These are phyloP conservation scores for Jaminaea rosea DNA, from an alignment of 1,284 basidiomycete species.

Conservation along the genomic window DNA sequence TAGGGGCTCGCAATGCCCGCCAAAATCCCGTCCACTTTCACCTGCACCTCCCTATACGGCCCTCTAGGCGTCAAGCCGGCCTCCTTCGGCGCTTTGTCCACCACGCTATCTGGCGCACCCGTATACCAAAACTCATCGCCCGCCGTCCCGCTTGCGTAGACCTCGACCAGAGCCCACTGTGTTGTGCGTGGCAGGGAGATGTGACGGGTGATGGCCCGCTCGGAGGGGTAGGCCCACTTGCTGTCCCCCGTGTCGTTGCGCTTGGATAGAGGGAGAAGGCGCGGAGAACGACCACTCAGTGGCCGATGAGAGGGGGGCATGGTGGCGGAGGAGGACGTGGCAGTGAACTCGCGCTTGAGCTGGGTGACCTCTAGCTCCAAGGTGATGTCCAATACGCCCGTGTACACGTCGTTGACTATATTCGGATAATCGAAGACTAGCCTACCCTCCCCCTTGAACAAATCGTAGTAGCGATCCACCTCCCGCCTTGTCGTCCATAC, in stretches of 20 bases:
- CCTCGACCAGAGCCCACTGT: slow-evolving; percentile 20
- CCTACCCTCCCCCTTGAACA: slow-evolving; percentile 13
- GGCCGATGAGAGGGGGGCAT: too few relatives aligned
- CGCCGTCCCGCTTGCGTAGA: slow-evolving; percentile 24
- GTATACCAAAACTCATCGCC: slow-evolving; percentile 55
- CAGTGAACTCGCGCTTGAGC: not conserved
- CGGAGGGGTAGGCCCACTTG: slow-evolving; percentile 1
- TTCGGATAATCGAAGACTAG: slow-evolving; percentile 31
- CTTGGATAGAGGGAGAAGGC: slow-evolving; percentile 26
- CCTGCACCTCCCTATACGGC: slow-evolving; percentile 67
- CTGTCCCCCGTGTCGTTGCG: slow-evolving; percentile 1
- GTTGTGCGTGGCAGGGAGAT: slow-evolving; percentile 18
- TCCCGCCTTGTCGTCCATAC: slow-evolving; percentile 23
- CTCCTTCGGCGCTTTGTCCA: slow-evolving; percentile 54
- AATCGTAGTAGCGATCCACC: slow-evolving; percentile 18
- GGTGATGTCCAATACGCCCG: slow-evolving; percentile 16
- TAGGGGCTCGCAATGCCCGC: slow-evolving; percentile 70
- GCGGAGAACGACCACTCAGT: not conserved
- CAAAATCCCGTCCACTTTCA: slow-evolving; percentile 64
- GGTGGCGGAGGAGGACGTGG: not conserved
- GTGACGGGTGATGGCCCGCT: slow-evolving; percentile 12
- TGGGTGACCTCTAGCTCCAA: slow-evolving; percentile 5
- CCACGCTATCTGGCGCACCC: slow-evolving; percentile 59
- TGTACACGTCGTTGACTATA: slow-evolving; percentile 27
- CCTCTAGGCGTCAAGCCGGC: slow-evolving; percentile 49